Conservation (phyloP, 305 asterid genomes). For the Ruellia speciosa region DNA sequence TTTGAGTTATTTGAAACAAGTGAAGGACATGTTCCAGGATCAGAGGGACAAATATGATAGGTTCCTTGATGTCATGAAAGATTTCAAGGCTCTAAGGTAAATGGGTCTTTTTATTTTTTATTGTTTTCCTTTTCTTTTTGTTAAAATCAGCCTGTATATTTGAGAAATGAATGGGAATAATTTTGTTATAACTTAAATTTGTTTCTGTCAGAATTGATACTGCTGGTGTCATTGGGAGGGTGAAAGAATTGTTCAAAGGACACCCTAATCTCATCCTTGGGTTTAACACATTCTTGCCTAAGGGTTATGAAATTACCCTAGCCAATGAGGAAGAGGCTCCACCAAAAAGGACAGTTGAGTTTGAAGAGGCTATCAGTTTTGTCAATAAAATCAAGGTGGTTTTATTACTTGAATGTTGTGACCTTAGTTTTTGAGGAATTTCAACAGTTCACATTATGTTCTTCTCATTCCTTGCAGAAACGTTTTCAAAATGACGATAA, state of each 20-base stretch:
- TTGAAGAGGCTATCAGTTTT: slow-evolving; percentile 90
- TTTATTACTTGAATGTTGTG: slow-evolving; percentile 14
- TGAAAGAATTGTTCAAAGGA: slow-evolving; percentile 89
- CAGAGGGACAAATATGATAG: slow-evolving; percentile 87
- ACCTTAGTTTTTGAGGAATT: slow-evolving; percentile 16
- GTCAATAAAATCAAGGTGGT: slow-evolving; percentile 92
- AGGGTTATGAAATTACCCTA: slow-evolving; percentile 90
- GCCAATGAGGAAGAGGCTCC: slow-evolving; percentile 81
- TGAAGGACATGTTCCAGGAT: slow-evolving; percentile 95
- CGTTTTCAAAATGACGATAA: slow-evolving; percentile 87
- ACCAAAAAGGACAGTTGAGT: slow-evolving; percentile 86
- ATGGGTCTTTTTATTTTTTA: slow-evolving; percentile 2
- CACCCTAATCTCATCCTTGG: slow-evolving; percentile 91
- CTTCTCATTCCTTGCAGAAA: slow-evolving; percentile 46
- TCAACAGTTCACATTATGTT: slow-evolving; percentile 14
- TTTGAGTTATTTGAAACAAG: slow-evolving; percentile 83
- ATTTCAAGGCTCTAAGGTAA: slow-evolving; percentile 96
- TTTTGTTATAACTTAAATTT: slow-evolving; percentile 15
- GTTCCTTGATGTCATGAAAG: slow-evolving; percentile 98
- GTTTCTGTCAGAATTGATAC: slow-evolving; percentile 70
- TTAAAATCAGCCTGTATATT: slow-evolving; percentile 12
- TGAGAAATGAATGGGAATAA: slow-evolving; percentile 14
- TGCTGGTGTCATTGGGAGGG: slow-evolving; percentile 81
- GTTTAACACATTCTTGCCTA: slow-evolving; percentile 93
- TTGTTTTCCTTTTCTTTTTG: neutral